phyloP scores from a whole-genome alignment of 1,139 yeast genomes.

The Zygoascus meyerae region DNA sequence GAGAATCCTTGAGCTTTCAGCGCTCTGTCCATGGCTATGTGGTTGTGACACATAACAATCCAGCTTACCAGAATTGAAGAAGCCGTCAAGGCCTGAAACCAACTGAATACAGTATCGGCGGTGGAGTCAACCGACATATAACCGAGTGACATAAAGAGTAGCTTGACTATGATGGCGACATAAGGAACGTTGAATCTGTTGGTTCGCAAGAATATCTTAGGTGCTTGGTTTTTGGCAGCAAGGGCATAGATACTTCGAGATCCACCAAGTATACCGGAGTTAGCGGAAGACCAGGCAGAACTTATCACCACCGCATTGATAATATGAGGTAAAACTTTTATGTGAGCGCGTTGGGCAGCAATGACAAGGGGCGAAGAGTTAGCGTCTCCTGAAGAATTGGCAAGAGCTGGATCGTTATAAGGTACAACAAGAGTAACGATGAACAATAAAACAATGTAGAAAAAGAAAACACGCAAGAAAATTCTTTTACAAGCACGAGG shows the following conservation, averaged over 20 bases:
- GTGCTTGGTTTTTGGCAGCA: constrained; percentile 52
- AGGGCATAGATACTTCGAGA: constrained; percentile 51
- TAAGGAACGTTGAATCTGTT: constrained; percentile 53
- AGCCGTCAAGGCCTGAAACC: constrained; percentile 68
- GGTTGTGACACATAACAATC: constrained; percentile 39
- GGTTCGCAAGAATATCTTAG: constrained; percentile 43
- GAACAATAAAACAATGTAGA: constrained; percentile 64
- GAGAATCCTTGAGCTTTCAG: constrained; percentile 59
- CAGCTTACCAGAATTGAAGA: constrained; percentile 42
- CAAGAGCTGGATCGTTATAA: constrained; percentile 47
- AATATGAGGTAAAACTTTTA: constrained; percentile 56
- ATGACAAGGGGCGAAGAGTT: constrained; percentile 65
- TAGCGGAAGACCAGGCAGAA: constrained; percentile 61
- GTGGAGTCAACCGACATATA: constrained; percentile 54
- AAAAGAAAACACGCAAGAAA: constrained; percentile 62
- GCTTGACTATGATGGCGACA: constrained; percentile 37
- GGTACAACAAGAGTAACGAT: constrained; percentile 76
- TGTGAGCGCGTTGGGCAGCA: constrained; percentile 55
- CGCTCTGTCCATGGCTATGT: constrained; percentile 50
- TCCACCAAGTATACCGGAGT: constrained; percentile 56
- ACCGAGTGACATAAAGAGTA: constrained; percentile 39
- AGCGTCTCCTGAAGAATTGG: constrained; percentile 33
- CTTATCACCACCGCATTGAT: constrained; percentile 62
- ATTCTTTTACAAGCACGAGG: constrained; percentile 76
- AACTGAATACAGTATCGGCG: constrained; percentile 55